Conservation (phyloP, 2,329 filamentous ascomycete genomes). For the Talaromyces atroroseus region DNA sequence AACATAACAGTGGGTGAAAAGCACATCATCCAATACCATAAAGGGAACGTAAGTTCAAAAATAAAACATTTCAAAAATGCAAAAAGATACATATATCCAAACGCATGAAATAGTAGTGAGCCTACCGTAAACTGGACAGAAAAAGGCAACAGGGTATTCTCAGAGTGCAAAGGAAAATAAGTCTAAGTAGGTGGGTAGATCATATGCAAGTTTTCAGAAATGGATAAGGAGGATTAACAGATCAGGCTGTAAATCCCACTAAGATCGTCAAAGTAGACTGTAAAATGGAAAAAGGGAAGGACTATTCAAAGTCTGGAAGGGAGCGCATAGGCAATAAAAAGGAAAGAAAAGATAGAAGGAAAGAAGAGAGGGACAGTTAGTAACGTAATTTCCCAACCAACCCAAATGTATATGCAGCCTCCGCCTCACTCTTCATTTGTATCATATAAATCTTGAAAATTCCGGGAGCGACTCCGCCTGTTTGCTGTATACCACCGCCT, state of each 20-base stretch:
- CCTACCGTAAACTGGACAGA: neutral
- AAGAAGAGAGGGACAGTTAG: slow-evolving; percentile 21
- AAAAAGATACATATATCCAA: neutral
- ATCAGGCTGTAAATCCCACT: neutral
- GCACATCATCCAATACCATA: neutral
- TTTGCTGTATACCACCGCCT: slow-evolving; percentile 51
- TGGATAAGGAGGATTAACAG: neutral
- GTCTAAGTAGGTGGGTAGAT: neutral
- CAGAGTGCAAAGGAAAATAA: neutral
- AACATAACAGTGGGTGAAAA: neutral
- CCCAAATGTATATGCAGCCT: slow-evolving; percentile 51
- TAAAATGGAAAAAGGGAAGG: neutral
- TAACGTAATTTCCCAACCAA: slow-evolving; percentile 50
- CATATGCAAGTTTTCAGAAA: neutral
- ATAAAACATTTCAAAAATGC: neutral
- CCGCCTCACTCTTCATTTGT: slow-evolving; percentile 52
- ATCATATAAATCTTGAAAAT: slow-evolving; percentile 61
- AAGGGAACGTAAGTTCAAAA: neutral
- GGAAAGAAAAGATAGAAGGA: neutral
- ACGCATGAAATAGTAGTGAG: neutral
- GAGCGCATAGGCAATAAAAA: neutral
- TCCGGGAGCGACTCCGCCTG: slow-evolving; percentile 55
- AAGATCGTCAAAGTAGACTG: neutral
- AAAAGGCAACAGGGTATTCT: neutral
- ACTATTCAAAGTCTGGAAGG: too few species aligned